Conservation (phyloP, 139 green algal species). For the Tetratostichococcus sp. region DNA sequence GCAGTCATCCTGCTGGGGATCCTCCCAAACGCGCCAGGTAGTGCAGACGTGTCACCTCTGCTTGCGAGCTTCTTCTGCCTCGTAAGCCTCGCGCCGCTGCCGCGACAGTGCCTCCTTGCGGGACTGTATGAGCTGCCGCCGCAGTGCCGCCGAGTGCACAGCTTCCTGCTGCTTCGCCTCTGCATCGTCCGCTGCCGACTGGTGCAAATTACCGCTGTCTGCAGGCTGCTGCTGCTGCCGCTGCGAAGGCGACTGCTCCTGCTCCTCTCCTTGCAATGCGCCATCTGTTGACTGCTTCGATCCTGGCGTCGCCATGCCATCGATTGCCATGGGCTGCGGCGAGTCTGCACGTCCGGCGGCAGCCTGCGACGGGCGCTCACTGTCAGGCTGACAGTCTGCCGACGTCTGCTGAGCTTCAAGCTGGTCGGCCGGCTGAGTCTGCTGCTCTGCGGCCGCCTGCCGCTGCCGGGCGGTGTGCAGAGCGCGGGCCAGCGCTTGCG, state of each 20-base stretch:
- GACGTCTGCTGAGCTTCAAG: too few relatives aligned
- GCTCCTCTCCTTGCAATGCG: neutral
- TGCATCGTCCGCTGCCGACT: too few relatives aligned
- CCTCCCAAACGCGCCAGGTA: too few relatives aligned
- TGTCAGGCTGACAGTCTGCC: too few relatives aligned
- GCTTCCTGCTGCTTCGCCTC: neutral
- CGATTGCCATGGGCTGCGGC: neutral
- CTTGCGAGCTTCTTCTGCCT: neutral
- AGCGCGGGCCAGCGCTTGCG: neutral
- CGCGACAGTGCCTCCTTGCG: neutral
- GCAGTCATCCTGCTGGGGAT: too few relatives aligned
- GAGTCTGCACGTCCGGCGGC: too few relatives aligned
- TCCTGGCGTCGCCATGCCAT: neutral
- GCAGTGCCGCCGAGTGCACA: neutral
- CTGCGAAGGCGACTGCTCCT: neutral
- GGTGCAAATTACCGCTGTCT: too few relatives aligned
- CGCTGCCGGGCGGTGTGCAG: neutral
- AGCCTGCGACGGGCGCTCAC: too few relatives aligned
- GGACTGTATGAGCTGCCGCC: neutral
- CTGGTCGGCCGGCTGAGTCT: neutral
- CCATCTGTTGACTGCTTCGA: too few relatives aligned
- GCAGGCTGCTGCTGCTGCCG: neutral
- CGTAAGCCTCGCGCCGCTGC: neutral
- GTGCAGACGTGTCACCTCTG: neutral
- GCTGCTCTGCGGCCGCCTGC: neutral